Evolutionary conservation across 1,284 basidiomycete species (phyloP), one percentile per base, ranked within the genome.

Genomic region (Polyporus tsugae): DNA sequence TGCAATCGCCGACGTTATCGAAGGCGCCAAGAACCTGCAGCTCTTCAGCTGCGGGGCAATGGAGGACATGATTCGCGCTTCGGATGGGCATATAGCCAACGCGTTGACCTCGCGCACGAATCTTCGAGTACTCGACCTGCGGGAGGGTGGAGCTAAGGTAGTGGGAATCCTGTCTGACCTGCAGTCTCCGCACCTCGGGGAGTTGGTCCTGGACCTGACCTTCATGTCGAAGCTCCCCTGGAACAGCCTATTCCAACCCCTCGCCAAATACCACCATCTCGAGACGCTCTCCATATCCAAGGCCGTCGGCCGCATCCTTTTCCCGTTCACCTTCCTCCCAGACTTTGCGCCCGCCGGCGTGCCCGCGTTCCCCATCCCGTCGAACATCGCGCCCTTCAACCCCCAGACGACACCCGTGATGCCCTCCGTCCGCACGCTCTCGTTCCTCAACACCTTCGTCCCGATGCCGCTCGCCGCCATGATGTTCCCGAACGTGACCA

Each of bases 371-470:
- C 58, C 15, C n/a, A 7, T 2, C 10, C 9, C 7, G 6, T 4
- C 33, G 13, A 10, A 29, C 13, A 25, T 60, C 9, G 36, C 36
- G 39, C n/a, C 10, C 22, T 60, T 60, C 22, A 22, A 11, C 13
- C 38, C 38, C 6, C n/a, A 49, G 13, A 65, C 36, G 22, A 22
- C 22, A 4, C 41, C 57, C 35, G 13, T 60, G 49, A 36, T 71
- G 0, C 66, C 64, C n/a, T 66, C 70, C 19, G 36, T 71, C 33
- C 70, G 41, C 44, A 62, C 57, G n/a, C 66, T 71, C 42, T 42
- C 39, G 2, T 33, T 71, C 29, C 41, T 53, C 42, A 33, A 29
- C 44, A 64, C 70, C 0, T 63, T 44, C 38, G 17, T 71, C 42
- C 66, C 66, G 0, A 49, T 71, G 35, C 41, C 62, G 2, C 62